Evolutionary conservation across 2,329 filamentous ascomycete genomes (phyloP).

Genomic region (Microdochium paspali): DNA sequence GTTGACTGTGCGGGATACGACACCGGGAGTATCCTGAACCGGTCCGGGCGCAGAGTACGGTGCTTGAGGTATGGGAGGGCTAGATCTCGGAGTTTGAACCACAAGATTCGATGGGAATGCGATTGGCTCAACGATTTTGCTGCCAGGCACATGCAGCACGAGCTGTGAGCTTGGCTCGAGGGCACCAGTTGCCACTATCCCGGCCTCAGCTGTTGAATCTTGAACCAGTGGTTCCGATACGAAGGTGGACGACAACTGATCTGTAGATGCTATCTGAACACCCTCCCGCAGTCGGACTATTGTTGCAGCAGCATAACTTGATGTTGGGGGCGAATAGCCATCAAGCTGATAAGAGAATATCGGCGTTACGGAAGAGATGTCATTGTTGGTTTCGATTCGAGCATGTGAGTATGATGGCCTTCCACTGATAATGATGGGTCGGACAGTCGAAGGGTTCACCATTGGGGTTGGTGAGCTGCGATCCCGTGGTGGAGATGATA

Average conservation of each 20-base stretch:
- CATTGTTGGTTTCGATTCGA: slow-evolving; percentile 12
- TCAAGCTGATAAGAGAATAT: slow-evolving; percentile 18
- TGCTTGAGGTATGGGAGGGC: too few species aligned
- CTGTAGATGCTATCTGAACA: slow-evolving; percentile 13
- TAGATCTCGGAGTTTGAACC: too few species aligned
- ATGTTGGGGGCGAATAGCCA: slow-evolving; percentile 17
- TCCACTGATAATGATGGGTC: slow-evolving; percentile 20
- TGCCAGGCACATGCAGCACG: slow-evolving; percentile 7
- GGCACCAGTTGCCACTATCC: too few species aligned
- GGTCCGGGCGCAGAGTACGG: too few species aligned
- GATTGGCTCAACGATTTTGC: too few species aligned
- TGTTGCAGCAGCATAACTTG: slow-evolving; percentile 20
- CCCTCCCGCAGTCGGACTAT: slow-evolving; percentile 20
- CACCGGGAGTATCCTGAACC: too few species aligned
- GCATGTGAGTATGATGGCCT: slow-evolving; percentile 22
- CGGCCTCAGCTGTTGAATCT: slow-evolving; percentile 5
- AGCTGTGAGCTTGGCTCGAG: neutral
- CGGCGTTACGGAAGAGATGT: slow-evolving; percentile 7
- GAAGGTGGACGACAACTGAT: slow-evolving; percentile 17
- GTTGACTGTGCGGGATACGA: too few species aligned
- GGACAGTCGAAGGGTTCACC: slow-evolving; percentile 10
- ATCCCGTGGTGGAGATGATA: slow-evolving; percentile 17
- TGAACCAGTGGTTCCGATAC: slow-evolving; percentile 15
- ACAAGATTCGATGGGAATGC: too few species aligned
- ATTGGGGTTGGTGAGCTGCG: slow-evolving; percentile 12